Base-by-base conservation (phyloP, 768 basidiomycete species). In the Lentinula detonsa region DNA sequence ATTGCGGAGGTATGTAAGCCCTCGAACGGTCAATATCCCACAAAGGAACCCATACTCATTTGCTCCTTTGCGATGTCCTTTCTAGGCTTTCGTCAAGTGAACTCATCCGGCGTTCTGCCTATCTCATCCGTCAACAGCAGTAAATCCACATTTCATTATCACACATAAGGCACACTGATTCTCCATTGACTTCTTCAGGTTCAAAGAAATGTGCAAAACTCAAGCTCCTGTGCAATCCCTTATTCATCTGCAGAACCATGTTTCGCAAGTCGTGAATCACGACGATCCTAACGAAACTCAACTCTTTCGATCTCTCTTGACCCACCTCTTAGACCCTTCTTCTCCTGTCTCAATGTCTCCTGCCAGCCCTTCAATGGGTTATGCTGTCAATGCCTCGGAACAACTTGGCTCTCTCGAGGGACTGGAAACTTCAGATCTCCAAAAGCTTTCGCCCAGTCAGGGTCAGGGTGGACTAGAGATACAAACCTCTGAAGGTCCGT, bases 191-290 rank as follows among this genome's bases (percentile, higher is more conserved):
- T 54, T 35, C 9, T 33, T 33, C 65, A 93, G 91, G 65, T 93
- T 92, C 74, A 83, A 86, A n/a, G 91, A 93, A 67, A 85, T 91
- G 80, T 90, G 89, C 67, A 84, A 85, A 69, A 83, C 55, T 39
- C 76, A 72, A 15, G 71, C 85, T 1, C 76, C 83, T 0, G 78
- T 88, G 23, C 82, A 85, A 66, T 88, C 91, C 0, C 77, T 93
- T 43, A 79, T 75, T 13, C 93, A 91, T 72, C 74, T 93, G 37
- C 87, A 87, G 69, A 83, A 77, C 0, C 80, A 87, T 53, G 87
- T 93, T 8, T 85, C 85, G 0, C 78, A 78, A 1, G 85, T 90
- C 3, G 91, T 92, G 16, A 83, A 92, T 68, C 89, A 91, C 64
- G 75, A 72, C 60, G 80, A 87, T 64, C 66, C 78, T 0, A 79